phyloP scores from a whole-genome alignment of 495 filamentous ascomycete genomes.

The Achaetomiella virescens region DNA sequence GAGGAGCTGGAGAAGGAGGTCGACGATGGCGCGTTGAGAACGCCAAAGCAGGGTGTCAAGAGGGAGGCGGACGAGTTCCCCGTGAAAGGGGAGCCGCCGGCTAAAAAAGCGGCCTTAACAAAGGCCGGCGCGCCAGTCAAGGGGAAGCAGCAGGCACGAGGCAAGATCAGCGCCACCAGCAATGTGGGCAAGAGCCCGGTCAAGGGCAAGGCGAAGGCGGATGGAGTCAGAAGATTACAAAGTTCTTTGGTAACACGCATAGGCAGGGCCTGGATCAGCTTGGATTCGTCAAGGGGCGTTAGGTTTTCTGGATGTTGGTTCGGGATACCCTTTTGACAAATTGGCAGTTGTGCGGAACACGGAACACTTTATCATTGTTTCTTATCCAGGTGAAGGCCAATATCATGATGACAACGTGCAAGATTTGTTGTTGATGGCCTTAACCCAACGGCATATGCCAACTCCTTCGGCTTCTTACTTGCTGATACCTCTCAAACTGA shows the following conservation, averaged over 20 bases:
- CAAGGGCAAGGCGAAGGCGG: conserved; percentile 42
- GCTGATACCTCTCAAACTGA: too few relatives aligned
- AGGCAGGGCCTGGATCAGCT: neutral
- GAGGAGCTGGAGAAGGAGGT: conserved; percentile 2
- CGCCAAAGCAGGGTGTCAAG: conserved; percentile 43
- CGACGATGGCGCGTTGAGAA: conserved; percentile 9
- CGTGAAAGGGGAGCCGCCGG: conserved; percentile 36
- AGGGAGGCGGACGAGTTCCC: conserved; percentile 44
- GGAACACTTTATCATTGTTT: too few relatives aligned
- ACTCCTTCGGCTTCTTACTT: too few relatives aligned
- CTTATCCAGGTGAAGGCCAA: too few relatives aligned
- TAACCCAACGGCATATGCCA: too few relatives aligned
- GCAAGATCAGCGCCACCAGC: conserved; percentile 41
- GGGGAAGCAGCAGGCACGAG: neutral
- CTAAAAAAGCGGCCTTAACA: conserved; percentile 38
- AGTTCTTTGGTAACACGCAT: conserved; percentile 64
- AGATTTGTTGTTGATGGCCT: too few relatives aligned
- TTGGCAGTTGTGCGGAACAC: too few relatives aligned
- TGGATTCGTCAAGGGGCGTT: neutral
- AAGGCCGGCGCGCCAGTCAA: conserved; percentile 23
- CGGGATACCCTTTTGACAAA: neutral
- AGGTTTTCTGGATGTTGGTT: neutral
- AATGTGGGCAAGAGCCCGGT: conserved; percentile 38
- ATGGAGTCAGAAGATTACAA: conserved; percentile 75
- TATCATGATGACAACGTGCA: too few relatives aligned